Evolutionary conservation across 768 basidiomycete genomes (phyloP).

Genomic region (Terana coerulea): DNA sequence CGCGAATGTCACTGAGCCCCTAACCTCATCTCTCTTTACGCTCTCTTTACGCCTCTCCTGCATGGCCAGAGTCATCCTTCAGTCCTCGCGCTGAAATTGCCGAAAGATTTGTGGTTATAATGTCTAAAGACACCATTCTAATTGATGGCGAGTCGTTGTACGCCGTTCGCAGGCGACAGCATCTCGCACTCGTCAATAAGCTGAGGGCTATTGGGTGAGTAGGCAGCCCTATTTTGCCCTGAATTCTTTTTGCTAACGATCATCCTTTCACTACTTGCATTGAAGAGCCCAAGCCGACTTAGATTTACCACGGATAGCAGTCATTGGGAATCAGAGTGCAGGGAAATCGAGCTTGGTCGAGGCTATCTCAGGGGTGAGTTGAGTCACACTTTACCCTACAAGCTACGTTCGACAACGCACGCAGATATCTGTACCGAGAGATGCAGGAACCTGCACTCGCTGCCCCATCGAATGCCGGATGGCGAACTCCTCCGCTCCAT

Average conservation of each 20-base stretch:
- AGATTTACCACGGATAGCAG: slow-evolving; percentile 46
- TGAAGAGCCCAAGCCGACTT: slow-evolving; percentile 43
- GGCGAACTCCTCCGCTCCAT: slow-evolving; percentile 11
- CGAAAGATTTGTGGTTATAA: background rate
- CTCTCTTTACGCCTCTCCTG: too few relatives aligned
- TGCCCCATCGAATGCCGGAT: slow-evolving; percentile 38
- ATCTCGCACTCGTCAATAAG: slow-evolving; percentile 14
- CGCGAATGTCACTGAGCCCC: too few relatives aligned
- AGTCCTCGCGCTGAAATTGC: background rate
- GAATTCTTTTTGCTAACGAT: background rate
- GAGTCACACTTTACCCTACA: background rate
- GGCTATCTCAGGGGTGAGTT: slow-evolving; percentile 41
- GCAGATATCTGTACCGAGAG: slow-evolving; percentile 18
- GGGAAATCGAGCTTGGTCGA: slow-evolving; percentile 48
- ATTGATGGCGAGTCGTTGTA: slow-evolving; percentile 9
- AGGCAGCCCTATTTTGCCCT: background rate
- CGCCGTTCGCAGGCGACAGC: slow-evolving; percentile 13
- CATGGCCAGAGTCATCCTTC: too few relatives aligned
- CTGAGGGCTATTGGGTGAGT: slow-evolving; percentile 26
- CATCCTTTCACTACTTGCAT: background rate
- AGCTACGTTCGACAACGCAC: background rate
- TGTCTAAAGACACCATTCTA: background rate
- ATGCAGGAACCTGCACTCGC: slow-evolving; percentile 42
- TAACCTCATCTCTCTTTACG: too few relatives aligned
- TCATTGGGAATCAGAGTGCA: slow-evolving; percentile 51